Evolutionary conservation across 2,329 filamentous ascomycete genomes (phyloP).

Genomic region (Corynespora cassiicola): DNA sequence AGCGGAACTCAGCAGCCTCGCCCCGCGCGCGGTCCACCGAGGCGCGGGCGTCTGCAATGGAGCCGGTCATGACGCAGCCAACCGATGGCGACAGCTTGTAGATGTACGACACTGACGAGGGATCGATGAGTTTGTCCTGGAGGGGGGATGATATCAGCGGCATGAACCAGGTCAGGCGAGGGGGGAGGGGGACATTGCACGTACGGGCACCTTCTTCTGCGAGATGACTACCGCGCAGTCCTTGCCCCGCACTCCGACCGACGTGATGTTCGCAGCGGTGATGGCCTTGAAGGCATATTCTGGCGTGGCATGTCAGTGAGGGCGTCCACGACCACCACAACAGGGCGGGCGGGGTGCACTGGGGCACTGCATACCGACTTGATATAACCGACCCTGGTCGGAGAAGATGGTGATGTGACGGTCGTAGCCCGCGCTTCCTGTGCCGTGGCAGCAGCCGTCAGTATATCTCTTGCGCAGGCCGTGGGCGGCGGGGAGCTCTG

Average conservation of each 20-base stretch:
- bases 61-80: constrained; percentile 97
- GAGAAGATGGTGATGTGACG: constrained; percentile 99
- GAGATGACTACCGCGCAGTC: constrained; percentile 96
- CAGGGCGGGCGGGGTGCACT: constrained; percentile 2
- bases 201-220: constrained; percentile 98
- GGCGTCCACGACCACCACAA: constrained; percentile 15
- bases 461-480: constrained; percentile 24
- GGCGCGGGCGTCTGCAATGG: constrained; percentile 94
- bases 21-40: constrained; percentile 91
- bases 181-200: constrained; percentile 47
- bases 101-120: constrained; percentile 94
- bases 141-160: too few species aligned
- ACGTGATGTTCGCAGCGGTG: constrained; percentile 98
- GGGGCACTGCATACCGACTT: constrained; percentile 80
- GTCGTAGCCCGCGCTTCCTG: constrained; percentile 75
- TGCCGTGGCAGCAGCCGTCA: constrained; percentile 33
- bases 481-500: constrained; percentile 19
- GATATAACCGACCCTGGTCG: constrained; percentile 95
- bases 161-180: constrained; percentile 2
- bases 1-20: constrained; percentile 96
- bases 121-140: constrained; percentile 98
- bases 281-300: constrained; percentile 99
- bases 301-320: constrained; percentile 49
- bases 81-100: constrained; percentile 96
- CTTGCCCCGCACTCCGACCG: constrained; percentile 93